phyloP scores from a whole-genome alignment of 768 basidiomycete species.

The Rossbeevera mucosa region DNA sequence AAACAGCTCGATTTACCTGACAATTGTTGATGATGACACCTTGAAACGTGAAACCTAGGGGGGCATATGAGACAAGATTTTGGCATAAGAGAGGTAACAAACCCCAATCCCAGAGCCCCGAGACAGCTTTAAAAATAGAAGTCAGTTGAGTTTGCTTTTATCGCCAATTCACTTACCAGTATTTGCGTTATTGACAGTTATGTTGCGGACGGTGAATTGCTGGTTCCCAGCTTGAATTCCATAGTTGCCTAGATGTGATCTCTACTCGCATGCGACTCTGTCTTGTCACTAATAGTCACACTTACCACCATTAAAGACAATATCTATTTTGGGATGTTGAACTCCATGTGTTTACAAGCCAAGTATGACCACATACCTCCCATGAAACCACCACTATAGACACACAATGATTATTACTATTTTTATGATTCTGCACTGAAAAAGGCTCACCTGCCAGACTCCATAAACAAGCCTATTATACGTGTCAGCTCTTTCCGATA shows the following conservation, averaged over 20 bases:
- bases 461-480: constrained; percentile 58
- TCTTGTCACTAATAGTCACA: neutral
- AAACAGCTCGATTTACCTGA: constrained; percentile 4
- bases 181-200: constrained; percentile 47
- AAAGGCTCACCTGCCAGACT: constrained; percentile 52
- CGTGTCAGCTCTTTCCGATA: neutral
- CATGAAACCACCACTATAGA: constrained; percentile 41
- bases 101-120: constrained; percentile 42
- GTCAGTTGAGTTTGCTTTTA: neutral
- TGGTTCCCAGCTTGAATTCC: constrained; percentile 77
- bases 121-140: constrained; percentile 18
- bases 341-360: neutral
- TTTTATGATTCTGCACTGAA: neutral
- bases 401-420: neutral
- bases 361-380: constrained; percentile 41
- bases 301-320: constrained; percentile 41
- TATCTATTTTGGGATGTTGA: constrained; percentile 19
- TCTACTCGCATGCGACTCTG: neutral
- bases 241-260: constrained; percentile 31
- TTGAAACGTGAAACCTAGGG: constrained; percentile 48
- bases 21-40: constrained; percentile 44
- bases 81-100: neutral
- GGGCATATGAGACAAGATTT: constrained; percentile 1
- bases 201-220: constrained; percentile 69
- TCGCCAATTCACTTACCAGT: constrained; percentile 25